Percentiles rank a stretch among this genome's conserved stretches.
phyloP scores from a whole-genome alignment of 495 filamentous ascomycete species.

The Penicillium daleae region DNA sequence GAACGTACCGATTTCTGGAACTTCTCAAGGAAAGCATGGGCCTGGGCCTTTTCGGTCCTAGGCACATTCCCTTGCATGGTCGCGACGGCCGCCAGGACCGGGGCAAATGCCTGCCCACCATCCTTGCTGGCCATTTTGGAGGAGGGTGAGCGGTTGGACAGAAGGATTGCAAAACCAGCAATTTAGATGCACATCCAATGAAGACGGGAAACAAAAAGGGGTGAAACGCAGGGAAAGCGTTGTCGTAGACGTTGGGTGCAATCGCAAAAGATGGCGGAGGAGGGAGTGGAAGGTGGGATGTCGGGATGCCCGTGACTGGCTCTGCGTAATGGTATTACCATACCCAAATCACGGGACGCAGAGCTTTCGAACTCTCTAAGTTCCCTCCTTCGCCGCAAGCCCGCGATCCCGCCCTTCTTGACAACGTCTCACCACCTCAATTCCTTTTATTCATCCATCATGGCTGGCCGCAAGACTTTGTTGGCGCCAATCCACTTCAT shows the following conservation, averaged over 20 bases:
- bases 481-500: constrained; percentile 98
- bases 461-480: constrained; percentile 88
- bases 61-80: constrained; percentile 89
- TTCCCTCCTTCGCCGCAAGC: constrained; percentile 10
- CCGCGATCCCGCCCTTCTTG: background rate
- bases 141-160: constrained; percentile 21
- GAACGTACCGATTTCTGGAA: constrained; percentile 96
- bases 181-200: constrained; percentile 21
- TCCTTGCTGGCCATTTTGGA: constrained; percentile 71
- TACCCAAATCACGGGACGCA: constrained; percentile 35
- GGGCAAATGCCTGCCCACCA: constrained; percentile 71
- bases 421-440: constrained; percentile 9
- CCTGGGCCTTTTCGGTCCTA: constrained; percentile 81
- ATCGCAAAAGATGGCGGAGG: constrained; percentile 17
- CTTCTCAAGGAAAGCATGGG: constrained; percentile 85
- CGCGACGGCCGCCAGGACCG: constrained; percentile 83
- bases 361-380: constrained; percentile 18
- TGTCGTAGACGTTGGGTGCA: constrained; percentile 3
- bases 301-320: constrained; percentile 41
- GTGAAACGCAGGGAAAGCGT: constrained; percentile 16
- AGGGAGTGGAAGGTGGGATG: constrained; percentile 44
- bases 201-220: constrained; percentile 17
- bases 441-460: constrained; percentile 45
- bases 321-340: constrained; percentile 33
- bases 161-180: constrained; percentile 19